Percentiles rank a stretch among this genome's conserved stretches.
Conservation (phyloP, 2,329 filamentous ascomycete species). For the Bipolaris bicolor region DNA sequence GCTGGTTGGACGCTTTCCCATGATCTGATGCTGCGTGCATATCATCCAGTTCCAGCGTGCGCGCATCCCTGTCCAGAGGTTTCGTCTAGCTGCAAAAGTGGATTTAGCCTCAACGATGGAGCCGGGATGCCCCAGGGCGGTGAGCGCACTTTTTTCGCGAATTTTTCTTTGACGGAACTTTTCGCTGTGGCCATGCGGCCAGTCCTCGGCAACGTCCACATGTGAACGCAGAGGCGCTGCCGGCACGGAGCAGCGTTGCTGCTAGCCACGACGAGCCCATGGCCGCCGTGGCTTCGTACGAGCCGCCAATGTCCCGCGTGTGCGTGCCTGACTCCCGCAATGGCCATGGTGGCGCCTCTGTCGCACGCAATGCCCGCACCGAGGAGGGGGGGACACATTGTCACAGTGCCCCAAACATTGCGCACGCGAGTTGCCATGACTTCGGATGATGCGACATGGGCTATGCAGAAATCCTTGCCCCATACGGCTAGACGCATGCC, state of each 20-base stretch:
- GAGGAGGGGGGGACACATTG: too few species aligned
- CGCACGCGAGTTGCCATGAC: conserved; percentile 44
- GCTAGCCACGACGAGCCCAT: background rate
- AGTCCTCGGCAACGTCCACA: conserved; percentile 22
- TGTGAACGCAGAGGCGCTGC: conserved; percentile 7
- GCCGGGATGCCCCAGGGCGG: conserved; percentile 37
- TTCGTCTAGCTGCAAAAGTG: conserved; percentile 32
- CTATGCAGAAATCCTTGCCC: conserved; percentile 24
- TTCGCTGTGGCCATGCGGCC: conserved; percentile 20
- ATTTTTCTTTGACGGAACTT: conserved; percentile 27
- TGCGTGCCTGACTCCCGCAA: too few species aligned
- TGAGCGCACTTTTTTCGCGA: conserved; percentile 38
- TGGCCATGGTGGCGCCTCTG: too few species aligned
- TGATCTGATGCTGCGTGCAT: conserved; percentile 46
- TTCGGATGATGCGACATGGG: conserved; percentile 34
- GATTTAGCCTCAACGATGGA: conserved; percentile 41
- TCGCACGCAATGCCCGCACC: too few species aligned
- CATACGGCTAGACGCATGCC: conserved; percentile 28
- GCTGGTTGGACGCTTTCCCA: conserved; percentile 23
- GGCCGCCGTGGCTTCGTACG: conserved; percentile 8
- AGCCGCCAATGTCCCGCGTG: background rate
- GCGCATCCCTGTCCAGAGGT: conserved; percentile 30
- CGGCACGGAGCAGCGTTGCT: background rate
- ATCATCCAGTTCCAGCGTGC: conserved; percentile 34
- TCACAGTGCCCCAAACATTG: conserved; percentile 24